Evolutionary conservation across 208 protist species (phyloP), one percentile per base, ranked within the genome.

Genomic region (Trypanosoma caninum): DNA sequence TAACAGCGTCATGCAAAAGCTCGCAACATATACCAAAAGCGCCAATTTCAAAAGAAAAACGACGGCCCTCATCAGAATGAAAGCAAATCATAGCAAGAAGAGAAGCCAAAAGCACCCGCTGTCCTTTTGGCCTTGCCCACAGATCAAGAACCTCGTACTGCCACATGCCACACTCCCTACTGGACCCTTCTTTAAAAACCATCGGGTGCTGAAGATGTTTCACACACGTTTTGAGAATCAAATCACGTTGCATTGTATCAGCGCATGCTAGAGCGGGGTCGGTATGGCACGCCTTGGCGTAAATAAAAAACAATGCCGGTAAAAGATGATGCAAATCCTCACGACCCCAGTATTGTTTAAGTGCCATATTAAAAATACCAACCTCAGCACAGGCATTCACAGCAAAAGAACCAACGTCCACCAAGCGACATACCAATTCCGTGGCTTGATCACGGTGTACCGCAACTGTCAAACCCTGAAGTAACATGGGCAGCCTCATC

Each of bases 301-400:
- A 91, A 57, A 95, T 86, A 57, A 95, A 95, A 20, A 95, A 68
- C 3, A 82, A 71, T n/a, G 89, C 50, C 11, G 89, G 89, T 74
- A 94, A 68, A 20, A 94, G 61, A 59, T 82, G 80, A 44, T 72
- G 74, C 47, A 94, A 60, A 56, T 94, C 78, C 3, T 53, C 42
- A n/a, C 89, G 80, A 18, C 13, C 74, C 89, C 89, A 95, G 59
- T 86, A 92, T 35, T 78, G 80, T 31, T 82, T 70, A 10, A 95
- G 62, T 20, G 84, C 83, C 44, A 90, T 66, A 35, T 78, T 72
- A 62, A 83, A 93, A 38, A 95, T 65, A 63, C 91, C 91, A 3
- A 78, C 77, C 68, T 93, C 81, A 13, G 85, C 85, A 58, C 80
- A 93, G 59, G 84, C 85, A 44, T 83, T 51, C 46, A 93, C 81